phyloP scores from a whole-genome alignment of 331 rosid genomes.

The Acacia concinna region DNA sequence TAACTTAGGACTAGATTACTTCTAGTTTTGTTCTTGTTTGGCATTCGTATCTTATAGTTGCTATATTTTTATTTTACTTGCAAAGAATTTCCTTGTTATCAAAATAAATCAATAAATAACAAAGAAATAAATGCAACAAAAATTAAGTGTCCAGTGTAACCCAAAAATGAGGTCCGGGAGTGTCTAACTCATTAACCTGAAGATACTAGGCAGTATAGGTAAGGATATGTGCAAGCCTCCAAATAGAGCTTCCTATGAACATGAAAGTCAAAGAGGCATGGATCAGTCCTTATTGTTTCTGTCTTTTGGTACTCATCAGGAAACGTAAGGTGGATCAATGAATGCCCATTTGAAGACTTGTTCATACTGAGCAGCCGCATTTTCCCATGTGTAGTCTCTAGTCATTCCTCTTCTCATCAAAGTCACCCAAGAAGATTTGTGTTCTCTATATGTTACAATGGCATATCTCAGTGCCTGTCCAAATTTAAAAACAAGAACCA shows the following conservation, averaged over 20 bases:
- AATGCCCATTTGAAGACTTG: constrained; percentile 70
- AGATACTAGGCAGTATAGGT: not conserved
- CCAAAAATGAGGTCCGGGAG: not conserved
- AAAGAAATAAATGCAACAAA: not conserved
- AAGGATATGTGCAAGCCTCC: constrained; percentile 14
- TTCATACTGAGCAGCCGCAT: constrained; percentile 72
- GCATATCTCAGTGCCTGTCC: constrained; percentile 68
- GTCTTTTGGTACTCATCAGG: constrained; percentile 3
- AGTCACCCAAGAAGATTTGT: constrained; percentile 77
- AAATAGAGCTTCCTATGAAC: not conserved
- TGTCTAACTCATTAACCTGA: constrained; percentile 5
- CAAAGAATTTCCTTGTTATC: too few relatives aligned
- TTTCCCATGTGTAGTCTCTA: constrained; percentile 74
- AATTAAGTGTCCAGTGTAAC: not conserved
- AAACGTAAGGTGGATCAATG: constrained; percentile 60
- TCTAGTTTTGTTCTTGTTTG: too few relatives aligned
- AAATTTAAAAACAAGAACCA: not conserved
- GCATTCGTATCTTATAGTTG: too few relatives aligned
- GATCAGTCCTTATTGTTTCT: not conserved
- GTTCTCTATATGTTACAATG: constrained; percentile 52
- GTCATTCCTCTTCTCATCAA: constrained; percentile 72
- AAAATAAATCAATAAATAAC: too few relatives aligned
- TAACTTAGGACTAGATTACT: too few relatives aligned
- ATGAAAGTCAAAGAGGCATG: not conserved
- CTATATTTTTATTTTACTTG: too few relatives aligned